Evolutionary conservation across 371 early-diverging fungal genomes (phyloP), one percentile per base, ranked within the genome.

Genomic region (Apophysomyces elegans): DNA sequence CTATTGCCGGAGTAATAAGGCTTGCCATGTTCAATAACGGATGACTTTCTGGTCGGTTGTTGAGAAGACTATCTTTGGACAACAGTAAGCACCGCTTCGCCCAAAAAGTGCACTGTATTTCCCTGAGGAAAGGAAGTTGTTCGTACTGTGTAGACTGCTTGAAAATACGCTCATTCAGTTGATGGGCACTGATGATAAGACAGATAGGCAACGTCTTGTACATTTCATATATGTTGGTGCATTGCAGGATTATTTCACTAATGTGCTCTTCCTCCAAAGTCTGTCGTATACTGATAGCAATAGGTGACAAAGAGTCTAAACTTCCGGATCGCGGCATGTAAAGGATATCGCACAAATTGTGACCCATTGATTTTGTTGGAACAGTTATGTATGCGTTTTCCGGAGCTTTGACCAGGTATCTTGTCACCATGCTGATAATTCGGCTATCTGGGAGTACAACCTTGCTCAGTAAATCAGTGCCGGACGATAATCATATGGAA

Each of bases 61-160:
- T 18, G 47, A 7, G n/a, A 47, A 14, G 7, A n/a, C 47, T 47
- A 43, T 43, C 43, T 14, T 43, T 43, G 1, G 47, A 47, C 47
- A 47, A 21, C 47, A 47, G 16, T 18, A 47, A 47, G 18, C 47
- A 47, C n/a, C 16, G 47, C 47, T 47, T n/a, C 47, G 21, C 47
- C 47, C 47, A 47, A 7, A 14, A 47, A 47, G 9, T n/a, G n/a
- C 47, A 47, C 7, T 21, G 47, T n/a, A 47, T 47, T 47, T 47
- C 47, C 47, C 47, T 47, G n/a, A 47, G 47, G 5, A 47, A 47
- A 18, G 21, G n/a, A n/a, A 47, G 47, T 47, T 47, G 14, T 47
- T 47, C n/a, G 47, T 47, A n/a, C n/a, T 47, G 3, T 47, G 47
- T 14, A 14, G 47, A 47, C 47, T 12, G 43, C 43, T 43, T 14